Evolutionary conservation across 1,284 basidiomycete genomes (phyloP).

Genomic region (Ceratorhiza oryzae-sativae): DNA sequence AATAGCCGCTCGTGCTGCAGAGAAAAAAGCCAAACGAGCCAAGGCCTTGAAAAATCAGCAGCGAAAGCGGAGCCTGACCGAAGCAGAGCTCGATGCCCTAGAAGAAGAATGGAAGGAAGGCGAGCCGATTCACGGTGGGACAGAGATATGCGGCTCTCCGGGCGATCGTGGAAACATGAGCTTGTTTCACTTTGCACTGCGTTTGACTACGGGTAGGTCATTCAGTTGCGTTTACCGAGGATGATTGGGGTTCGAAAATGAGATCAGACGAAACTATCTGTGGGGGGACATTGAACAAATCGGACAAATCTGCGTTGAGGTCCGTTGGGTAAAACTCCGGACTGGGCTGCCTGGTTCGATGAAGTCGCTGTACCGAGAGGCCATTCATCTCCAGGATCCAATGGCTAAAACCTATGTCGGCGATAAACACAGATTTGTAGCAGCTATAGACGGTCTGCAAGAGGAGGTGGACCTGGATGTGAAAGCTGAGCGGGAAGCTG

Average conservation of each 20-base stretch:
- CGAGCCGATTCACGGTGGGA: neutral
- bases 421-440: neutral
- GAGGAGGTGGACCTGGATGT: neutral
- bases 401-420: neutral
- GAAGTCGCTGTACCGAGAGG: neutral
- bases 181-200: neutral
- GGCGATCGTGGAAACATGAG: neutral
- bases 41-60: neutral
- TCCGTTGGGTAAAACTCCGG: neutral
- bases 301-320: conserved; percentile 9
- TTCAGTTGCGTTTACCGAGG: too few species aligned
- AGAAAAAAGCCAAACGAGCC: neutral
- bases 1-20: neutral
- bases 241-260: neutral
- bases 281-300: neutral
- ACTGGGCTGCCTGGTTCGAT: neutral
- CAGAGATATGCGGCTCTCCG: neutral
- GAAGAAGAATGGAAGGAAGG: neutral
- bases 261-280: neutral
- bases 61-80: neutral
- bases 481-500: neutral
- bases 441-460: neutral
- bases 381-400: neutral
- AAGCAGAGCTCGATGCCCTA: neutral
- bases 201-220: neutral